Evolutionary conservation across 139 green algal genomes (phyloP).

Genomic region (Tetradesmus obliquus): DNA sequence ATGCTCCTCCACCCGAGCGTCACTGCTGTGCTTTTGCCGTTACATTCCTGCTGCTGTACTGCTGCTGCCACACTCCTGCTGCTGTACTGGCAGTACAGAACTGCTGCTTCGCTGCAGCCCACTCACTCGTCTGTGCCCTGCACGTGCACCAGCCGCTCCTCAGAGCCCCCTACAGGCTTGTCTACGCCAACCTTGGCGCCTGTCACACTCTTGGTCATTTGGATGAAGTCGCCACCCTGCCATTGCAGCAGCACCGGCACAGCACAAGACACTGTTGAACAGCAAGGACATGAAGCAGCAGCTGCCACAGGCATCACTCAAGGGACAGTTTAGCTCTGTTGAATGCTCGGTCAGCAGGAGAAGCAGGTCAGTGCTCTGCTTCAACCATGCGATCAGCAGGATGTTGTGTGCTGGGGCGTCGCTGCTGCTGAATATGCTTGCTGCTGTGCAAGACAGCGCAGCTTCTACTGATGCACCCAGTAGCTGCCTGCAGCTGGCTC

Average conservation of each 20-base stretch:
- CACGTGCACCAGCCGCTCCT: conserved; percentile 46
- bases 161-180: conserved; percentile 2
- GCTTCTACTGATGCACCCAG: background rate
- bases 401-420: too few relatives aligned
- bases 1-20: too few relatives aligned
- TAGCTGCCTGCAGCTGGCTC: background rate
- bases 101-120: background rate
- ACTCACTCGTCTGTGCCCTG: conserved; percentile 38
- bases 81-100: background rate
- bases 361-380: too few relatives aligned
- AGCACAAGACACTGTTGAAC: background rate
- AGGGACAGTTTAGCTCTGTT: background rate
- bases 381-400: too few relatives aligned
- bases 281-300: background rate
- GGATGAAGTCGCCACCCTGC: conserved; percentile 49
- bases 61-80: background rate
- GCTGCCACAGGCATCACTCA: background rate
- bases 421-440: too few relatives aligned
- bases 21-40: background rate
- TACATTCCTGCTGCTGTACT: background rate
- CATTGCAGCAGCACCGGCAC: background rate
- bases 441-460: background rate
- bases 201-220: conserved; percentile 9
- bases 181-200: conserved; percentile 41
- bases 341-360: too few relatives aligned